A percentile compares a stretch with the other conserved stretches of the same genome.
phyloP scores from a whole-genome alignment of 2,329 filamentous ascomycete genomes.

The Cordyceps pruinosa region DNA sequence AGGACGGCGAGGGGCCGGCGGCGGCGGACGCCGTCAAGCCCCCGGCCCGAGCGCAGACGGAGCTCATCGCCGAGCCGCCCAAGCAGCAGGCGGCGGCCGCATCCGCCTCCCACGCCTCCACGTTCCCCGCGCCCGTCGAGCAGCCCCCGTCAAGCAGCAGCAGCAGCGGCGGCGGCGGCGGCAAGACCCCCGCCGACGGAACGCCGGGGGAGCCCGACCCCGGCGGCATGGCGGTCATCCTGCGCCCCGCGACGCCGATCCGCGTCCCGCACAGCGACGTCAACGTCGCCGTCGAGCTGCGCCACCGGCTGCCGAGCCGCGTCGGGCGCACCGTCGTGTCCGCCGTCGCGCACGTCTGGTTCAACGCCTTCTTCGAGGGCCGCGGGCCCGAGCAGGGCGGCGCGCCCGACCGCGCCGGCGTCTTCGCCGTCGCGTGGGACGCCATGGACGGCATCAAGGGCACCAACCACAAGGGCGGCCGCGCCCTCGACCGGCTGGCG shows the following conservation, averaged over 20 bases:
- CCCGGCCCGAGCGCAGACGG: slow-evolving; percentile 1
- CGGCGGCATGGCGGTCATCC: slow-evolving; percentile 67
- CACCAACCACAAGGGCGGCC: slow-evolving; percentile 70
- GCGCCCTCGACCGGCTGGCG: slow-evolving; percentile 72
- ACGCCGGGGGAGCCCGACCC: slow-evolving; percentile 38
- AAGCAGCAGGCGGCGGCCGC: not conserved
- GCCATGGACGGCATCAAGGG: slow-evolving; percentile 93
- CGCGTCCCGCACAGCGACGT: slow-evolving; percentile 75
- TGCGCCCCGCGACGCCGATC: slow-evolving; percentile 63
- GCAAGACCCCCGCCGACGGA: no score
- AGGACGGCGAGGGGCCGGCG: not conserved
- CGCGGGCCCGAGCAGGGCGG: slow-evolving; percentile 62
- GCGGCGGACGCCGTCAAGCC: not conserved
- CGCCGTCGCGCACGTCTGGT: slow-evolving; percentile 91
- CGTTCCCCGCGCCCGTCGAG: not conserved
- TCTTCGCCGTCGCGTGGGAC: slow-evolving; percentile 54
- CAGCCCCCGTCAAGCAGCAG: not conserved
- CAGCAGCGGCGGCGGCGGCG: no score
- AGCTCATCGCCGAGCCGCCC: not conserved
- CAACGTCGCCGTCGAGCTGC: slow-evolving; percentile 82
- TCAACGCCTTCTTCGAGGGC: slow-evolving; percentile 91
- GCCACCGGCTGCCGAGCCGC: slow-evolving; percentile 69
- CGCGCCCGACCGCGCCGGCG: slow-evolving; percentile 57
- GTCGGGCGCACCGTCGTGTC: slow-evolving; percentile 88
- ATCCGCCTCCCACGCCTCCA: not conserved